Conservation (phyloP, 805 yeast species). For the Candida coquimbonensis region DNA sequence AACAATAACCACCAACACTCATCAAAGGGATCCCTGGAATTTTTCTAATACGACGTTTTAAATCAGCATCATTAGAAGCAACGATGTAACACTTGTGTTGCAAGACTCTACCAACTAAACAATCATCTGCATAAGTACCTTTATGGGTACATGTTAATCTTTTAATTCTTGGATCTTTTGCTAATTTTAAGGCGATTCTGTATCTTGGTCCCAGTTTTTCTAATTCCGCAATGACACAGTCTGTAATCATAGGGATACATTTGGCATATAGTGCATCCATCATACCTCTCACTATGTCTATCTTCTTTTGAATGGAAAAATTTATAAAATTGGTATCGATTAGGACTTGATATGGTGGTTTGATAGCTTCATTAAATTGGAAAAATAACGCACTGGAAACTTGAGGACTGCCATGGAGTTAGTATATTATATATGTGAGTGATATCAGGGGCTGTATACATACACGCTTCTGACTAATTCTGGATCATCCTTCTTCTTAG, state of each 20-base stretch:
- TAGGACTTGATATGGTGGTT: slow-evolving; percentile 96
- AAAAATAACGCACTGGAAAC: slow-evolving; percentile 93
- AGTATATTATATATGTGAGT: not conserved
- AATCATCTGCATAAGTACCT: slow-evolving; percentile 98
- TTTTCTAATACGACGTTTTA: slow-evolving; percentile 88
- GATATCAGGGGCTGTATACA: not conserved
- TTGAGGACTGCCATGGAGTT: slow-evolving; percentile 50
- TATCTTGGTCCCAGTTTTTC: slow-evolving; percentile 94
- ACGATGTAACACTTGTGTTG: slow-evolving; percentile 97
- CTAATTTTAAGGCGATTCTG: slow-evolving; percentile 86
- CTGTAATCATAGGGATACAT: slow-evolving; percentile 92
- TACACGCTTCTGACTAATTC: slow-evolving; percentile 59
- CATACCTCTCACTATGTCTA: slow-evolving; percentile 92
- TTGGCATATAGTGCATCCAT: slow-evolving; percentile 94
- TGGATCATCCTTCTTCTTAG: slow-evolving; percentile 51
- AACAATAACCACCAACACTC: slow-evolving; percentile 93
- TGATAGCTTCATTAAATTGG: slow-evolving; percentile 87
- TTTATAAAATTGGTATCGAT: slow-evolving; percentile 96
- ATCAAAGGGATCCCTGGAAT: slow-evolving; percentile 95
- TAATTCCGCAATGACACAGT: slow-evolving; percentile 96
- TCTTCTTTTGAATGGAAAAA: slow-evolving; percentile 91
- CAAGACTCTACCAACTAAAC: slow-evolving; percentile 84
- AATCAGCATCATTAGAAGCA: slow-evolving; percentile 96
- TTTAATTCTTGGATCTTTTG: slow-evolving; percentile 88
- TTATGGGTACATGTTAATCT: slow-evolving; percentile 85